A percentile compares a stretch with the other conserved stretches of the same genome.
These are phyloP conservation scores for Boletus mariae DNA, from an alignment of 1,284 basidiomycete genomes.

Conservation along the genomic window DNA sequence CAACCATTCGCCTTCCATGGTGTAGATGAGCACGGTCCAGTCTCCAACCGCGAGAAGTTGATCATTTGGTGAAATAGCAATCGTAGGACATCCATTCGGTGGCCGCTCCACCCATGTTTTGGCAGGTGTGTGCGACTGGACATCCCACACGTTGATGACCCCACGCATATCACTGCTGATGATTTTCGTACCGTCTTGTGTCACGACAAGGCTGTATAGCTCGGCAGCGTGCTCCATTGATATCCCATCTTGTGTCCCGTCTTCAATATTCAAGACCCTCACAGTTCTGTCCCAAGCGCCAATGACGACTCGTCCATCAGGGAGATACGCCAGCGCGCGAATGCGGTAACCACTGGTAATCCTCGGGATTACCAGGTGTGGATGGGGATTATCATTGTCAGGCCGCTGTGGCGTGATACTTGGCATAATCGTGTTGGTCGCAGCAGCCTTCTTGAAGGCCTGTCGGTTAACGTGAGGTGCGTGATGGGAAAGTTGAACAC, in stretches of 20 bases:
- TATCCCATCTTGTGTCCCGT: not conserved
- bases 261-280: not conserved
- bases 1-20: not conserved
- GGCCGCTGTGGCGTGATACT: not conserved
- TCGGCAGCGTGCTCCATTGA: not conserved
- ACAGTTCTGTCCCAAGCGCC: not conserved
- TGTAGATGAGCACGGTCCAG: not conserved
- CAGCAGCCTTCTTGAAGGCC: not conserved
- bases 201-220: not conserved
- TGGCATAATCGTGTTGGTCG: not conserved
- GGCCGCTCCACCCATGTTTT: not conserved
- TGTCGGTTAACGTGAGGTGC: not conserved
- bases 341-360: not conserved
- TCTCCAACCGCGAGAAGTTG: not conserved
- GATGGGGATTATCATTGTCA: not conserved
- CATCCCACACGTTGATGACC: not conserved
- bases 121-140: not conserved
- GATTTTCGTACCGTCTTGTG: not conserved
- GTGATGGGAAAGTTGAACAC: not conserved
- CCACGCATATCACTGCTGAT: not conserved
- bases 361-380: not conserved
- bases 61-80: not conserved
- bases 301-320: not conserved
- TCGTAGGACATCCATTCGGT: too few species aligned
- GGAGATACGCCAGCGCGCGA: not conserved